Base-by-base conservation (phyloP, 495 filamentous ascomycete genomes). In the Bacidia rubella region DNA sequence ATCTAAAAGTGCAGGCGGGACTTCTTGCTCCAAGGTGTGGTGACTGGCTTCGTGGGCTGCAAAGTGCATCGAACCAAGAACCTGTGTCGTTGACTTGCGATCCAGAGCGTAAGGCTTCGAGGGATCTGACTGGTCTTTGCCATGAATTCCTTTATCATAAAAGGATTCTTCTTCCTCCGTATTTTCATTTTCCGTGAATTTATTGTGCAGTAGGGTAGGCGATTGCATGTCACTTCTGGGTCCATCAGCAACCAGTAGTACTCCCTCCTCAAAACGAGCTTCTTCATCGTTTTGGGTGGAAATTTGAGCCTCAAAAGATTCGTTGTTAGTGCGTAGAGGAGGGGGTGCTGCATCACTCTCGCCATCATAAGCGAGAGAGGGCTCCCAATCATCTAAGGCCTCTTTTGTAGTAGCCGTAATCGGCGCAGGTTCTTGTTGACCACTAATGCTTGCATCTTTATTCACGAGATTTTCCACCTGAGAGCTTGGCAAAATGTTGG, bases 31-130 rank as follows among this genome's bases (percentile, higher is more conserved):
- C 12, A 45, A 17, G 15, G 45, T 41, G 1, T 19, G 24, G 23
- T 44, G 25, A 29, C 27, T 35, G 10, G 27, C 29, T 27, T 50
- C 27, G 20, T 54, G 50, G 15, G 54, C 35, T 24, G 49, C 11
- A 51, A 49, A 48, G 1, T 53, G 51, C 40, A 61, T 21, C 9
- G 64, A 58, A 51, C 70, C 67, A 49, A 82, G 58, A 4, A 74
- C 77, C 58, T 81, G 78, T 60, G 65, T 67, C 11, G 79, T 80
- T 11, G 75, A 78, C 54, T 83, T 84, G 54, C 77, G 70, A 46
- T 79, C 69, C 24, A 81, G 54, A 0, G 44, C 21, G 25, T 51
- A 42, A 2, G 59, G 59, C 12, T 29, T 23, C 45, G 44, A 59
- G 24, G 49, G 47, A 44, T 9, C 19, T 29, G 47, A 48, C 38